Base-by-base conservation (phyloP, 2,329 filamentous ascomycete genomes). In the Penicillium sp. region DNA sequence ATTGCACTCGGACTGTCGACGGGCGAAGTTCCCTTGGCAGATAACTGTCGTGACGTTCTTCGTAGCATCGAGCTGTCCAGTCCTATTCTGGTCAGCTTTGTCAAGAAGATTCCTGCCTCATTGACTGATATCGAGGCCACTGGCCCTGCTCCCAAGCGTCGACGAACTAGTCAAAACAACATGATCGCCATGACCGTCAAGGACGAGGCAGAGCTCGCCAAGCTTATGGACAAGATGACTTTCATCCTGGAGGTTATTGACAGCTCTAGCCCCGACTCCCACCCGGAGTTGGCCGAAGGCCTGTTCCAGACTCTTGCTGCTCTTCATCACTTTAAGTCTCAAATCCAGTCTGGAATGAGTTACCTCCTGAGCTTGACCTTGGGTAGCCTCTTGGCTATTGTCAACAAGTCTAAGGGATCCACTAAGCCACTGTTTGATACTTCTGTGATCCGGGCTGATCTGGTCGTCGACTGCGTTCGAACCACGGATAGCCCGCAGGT, bases 391-490 rank as follows among this genome's bases (percentile, higher is more conserved):
- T 78, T 92, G 45, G 85, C 87, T 38, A 95, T 97, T 73, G 85
- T 97, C 60, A 87, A 90, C 52, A 84, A 84, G 0, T 86, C 89
- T 63, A 89, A 88, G 50, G 55, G 46, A 47, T 63, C 57, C 16
- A 42, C 63, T 3, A 72, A 68, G 43, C 66, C 68, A 36, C 81
- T 82, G 51, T 86, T 95, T 50, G 90, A 95, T 68, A 84, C 85
- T 41, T 87, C 89, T 2, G 86, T 85, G 33, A 88, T 96, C 35
- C 86, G 95, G 51, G 89, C 90, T 3, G 94, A 99, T 69, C 75
- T 97, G 41, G 85, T 99, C 48, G 91, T 97, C 44, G 92, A 95
- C 66, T 96, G 92, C 74, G 89, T 99, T 40, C 89, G 95, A 65
- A 92, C 90, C 55, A 95, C 92, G 0, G 85, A 89, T 24, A 96